Conservation (phyloP, 352 stramenopile genomes). For the Pseudoperonospora humuli region DNA sequence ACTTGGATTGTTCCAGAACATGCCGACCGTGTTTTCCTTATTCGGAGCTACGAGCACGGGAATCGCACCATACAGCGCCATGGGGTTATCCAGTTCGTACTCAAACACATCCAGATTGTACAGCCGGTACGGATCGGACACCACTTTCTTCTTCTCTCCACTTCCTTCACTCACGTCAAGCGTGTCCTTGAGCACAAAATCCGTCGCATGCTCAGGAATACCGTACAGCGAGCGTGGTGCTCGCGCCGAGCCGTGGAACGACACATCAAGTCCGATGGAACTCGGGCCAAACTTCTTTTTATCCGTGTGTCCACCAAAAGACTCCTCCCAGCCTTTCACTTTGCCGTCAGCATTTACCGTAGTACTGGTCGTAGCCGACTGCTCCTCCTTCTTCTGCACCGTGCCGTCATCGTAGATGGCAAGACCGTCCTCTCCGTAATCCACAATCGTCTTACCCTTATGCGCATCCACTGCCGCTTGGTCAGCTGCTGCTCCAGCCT, state of each 20-base stretch:
- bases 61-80: constrained; percentile 95
- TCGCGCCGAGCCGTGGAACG: constrained; percentile 72
- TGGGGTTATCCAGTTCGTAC: constrained; percentile 98
- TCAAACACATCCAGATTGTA: constrained; percentile 99
- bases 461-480: constrained; percentile 58
- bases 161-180: constrained; percentile 27
- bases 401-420: constrained; percentile 95
- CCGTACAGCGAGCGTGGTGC: constrained; percentile 88
- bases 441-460: constrained; percentile 89
- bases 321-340: constrained; percentile 91
- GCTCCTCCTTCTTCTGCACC: constrained; percentile 56
- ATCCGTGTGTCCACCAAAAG: constrained; percentile 90
- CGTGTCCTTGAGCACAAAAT: constrained; percentile 92
- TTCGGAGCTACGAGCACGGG: constrained; percentile 61
- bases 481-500: constrained; percentile 17
- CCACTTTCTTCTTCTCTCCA: constrained; percentile 20
- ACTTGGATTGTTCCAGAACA: constrained; percentile 99
- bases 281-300: constrained; percentile 83
- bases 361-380: constrained; percentile 7
- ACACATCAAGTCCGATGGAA: constrained; percentile 94
- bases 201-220: constrained; percentile 95
- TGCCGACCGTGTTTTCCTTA: constrained; percentile 77
- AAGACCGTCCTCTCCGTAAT: constrained; percentile 96
- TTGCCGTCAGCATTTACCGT: constrained; percentile 24
- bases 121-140: constrained; percentile 95